Evolutionary conservation across 352 stramenopile genomes (phyloP).

Genomic region (Globisporangium cederbergense): DNA sequence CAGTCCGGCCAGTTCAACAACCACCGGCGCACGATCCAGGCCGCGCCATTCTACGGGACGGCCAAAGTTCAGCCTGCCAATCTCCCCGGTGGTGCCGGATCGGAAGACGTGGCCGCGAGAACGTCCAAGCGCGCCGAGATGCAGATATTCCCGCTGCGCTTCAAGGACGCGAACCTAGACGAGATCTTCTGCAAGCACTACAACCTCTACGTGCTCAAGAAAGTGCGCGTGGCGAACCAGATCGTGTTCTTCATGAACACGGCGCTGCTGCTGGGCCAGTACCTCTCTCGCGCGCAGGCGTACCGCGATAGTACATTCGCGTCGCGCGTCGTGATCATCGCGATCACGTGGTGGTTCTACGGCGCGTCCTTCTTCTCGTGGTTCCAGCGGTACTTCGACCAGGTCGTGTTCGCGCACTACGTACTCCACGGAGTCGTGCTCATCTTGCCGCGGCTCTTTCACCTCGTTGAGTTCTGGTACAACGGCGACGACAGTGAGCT

Average conservation of each 20-base stretch:
- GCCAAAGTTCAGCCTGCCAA: constrained; percentile 31
- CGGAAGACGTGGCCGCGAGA: constrained; percentile 8
- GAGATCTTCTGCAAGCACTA: constrained; percentile 76
- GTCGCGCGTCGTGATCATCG: constrained; percentile 37
- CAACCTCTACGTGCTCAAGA: constrained; percentile 66
- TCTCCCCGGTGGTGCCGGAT: background rate
- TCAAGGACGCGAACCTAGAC: constrained; percentile 55
- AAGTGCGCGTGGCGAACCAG: constrained; percentile 49
- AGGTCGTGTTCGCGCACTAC: constrained; percentile 49
- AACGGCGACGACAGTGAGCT: constrained; percentile 21
- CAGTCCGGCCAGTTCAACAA: constrained; percentile 25
- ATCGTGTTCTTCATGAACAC: constrained; percentile 49
- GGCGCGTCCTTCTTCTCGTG: constrained; percentile 31
- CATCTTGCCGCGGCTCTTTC: constrained; percentile 43
- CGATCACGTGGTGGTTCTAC: constrained; percentile 43
- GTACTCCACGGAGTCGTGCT: constrained; percentile 43
- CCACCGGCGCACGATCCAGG: constrained; percentile 20
- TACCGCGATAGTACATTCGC: constrained; percentile 31
- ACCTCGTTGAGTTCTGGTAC: constrained; percentile 29
- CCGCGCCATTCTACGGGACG: constrained; percentile 25
- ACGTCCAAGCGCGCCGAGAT: constrained; percentile 34
- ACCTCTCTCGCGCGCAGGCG: constrained; percentile 28
- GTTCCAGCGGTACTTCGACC: constrained; percentile 52
- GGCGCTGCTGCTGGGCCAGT: constrained; percentile 48
- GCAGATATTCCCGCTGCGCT: constrained; percentile 53